Conservation (phyloP, 75 land plant genomes). For the Pinus albicaulis region DNA sequence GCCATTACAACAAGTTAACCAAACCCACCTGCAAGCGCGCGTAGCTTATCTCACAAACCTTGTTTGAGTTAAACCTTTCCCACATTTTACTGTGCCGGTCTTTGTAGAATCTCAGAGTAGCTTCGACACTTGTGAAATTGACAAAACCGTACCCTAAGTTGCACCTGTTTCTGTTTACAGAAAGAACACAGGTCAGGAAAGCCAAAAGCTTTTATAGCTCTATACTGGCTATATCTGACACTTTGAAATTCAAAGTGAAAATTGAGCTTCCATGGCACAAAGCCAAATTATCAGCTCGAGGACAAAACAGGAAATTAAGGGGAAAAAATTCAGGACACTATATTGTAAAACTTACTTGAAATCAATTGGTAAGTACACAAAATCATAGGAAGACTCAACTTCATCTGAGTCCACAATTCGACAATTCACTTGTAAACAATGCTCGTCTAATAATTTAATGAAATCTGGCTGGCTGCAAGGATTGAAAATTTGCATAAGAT, state of each 20-base stretch:
- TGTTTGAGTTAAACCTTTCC: constrained; percentile 40
- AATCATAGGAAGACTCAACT: constrained; percentile 56
- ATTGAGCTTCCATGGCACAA: no score
- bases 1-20: neutral
- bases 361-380: constrained; percentile 72
- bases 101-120: constrained; percentile 30
- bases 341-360: constrained; percentile 42
- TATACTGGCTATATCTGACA: no score
- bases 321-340: no score
- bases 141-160: constrained; percentile 63
- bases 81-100: constrained; percentile 30
- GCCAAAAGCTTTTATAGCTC: no score
- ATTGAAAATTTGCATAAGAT: neutral
- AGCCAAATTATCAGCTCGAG: neutral
- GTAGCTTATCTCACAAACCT: constrained; percentile 46
- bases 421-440: constrained; percentile 40
- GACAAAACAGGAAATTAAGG: no score
- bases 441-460: constrained; percentile 39
- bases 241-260: no score
- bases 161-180: constrained; percentile 27
- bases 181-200: neutral
- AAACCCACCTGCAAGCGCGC: constrained; percentile 45
- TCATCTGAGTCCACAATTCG: constrained; percentile 10
- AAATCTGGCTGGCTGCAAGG: constrained; percentile 32
- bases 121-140: constrained; percentile 38